Percentiles rank a stretch among this genome's conserved stretches.
Evolutionary conservation across 306 rosid genomes (phyloP).

Genomic region (Trifolium fragiferum): DNA sequence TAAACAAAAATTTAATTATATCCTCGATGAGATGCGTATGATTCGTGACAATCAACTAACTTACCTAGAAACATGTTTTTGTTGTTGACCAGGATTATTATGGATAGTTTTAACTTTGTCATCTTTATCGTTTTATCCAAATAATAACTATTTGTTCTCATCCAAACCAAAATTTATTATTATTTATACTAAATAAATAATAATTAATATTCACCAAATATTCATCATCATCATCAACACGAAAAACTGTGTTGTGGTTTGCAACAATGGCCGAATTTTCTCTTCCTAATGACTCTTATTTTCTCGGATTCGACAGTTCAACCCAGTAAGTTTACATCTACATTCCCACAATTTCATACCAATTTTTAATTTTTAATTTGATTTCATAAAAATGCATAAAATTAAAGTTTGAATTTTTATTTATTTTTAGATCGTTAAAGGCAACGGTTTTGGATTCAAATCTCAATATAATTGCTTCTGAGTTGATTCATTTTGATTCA

Average conservation of each 20-base stretch:
- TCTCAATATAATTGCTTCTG: constrained; percentile 71
- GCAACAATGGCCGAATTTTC: constrained; percentile 68
- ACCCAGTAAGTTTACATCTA: constrained; percentile 68
- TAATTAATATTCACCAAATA: background rate
- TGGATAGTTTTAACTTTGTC: background rate
- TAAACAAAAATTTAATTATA: too few species aligned
- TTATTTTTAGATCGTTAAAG: constrained; percentile 76
- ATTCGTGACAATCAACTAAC: too few species aligned
- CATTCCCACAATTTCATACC: constrained; percentile 21
- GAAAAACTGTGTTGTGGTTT: background rate
- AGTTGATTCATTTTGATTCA: constrained; percentile 78
- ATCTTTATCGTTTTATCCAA: background rate
- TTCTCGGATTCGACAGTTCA: constrained; percentile 90
- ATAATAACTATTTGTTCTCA: constrained; percentile 13
- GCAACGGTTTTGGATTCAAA: constrained; percentile 86
- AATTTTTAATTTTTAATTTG: constrained; percentile 14
- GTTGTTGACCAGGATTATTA: too few species aligned
- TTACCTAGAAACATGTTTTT: too few species aligned
- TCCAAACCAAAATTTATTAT: constrained; percentile 7
- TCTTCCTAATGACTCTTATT: constrained; percentile 70
- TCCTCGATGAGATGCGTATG: too few species aligned
- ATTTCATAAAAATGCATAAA: constrained; percentile 27
- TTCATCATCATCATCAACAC: background rate
- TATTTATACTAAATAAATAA: background rate
- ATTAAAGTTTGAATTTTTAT: constrained; percentile 27